A percentile compares a stretch with the other conserved stretches of the same genome.
Conservation (phyloP, 345 rosid genomes). For the Hibiscus tridactylites region DNA sequence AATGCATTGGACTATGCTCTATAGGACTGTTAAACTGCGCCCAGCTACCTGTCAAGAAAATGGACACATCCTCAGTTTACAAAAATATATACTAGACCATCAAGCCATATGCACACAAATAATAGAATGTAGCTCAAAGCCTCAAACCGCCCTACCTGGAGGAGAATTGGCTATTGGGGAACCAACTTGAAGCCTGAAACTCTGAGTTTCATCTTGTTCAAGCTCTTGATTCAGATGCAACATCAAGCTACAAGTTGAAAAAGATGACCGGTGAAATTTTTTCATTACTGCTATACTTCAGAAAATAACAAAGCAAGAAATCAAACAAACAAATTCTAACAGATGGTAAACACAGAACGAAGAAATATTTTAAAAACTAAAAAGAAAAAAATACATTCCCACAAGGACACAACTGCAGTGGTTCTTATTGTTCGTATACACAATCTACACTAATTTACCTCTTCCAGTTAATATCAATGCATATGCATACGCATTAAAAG, state of each 20-base stretch:
- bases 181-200: constrained; percentile 38
- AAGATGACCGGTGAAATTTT: not conserved
- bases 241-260: constrained; percentile 38
- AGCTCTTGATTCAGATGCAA: constrained; percentile 49
- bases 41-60: constrained; percentile 45
- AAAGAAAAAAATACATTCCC: not conserved
- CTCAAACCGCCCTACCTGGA: constrained; percentile 28
- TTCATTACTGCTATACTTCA: not conserved
- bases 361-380: not conserved
- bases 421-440: not conserved
- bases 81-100: constrained; percentile 3
- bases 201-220: constrained; percentile 53
- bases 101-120: not conserved
- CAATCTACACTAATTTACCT: not conserved
- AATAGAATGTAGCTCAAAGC: constrained; percentile 16
- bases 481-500: not conserved
- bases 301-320: not conserved
- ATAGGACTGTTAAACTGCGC: constrained; percentile 43
- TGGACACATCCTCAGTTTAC: constrained; percentile 6
- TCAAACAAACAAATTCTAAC: not conserved
- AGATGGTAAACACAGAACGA: not conserved
- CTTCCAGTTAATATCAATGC: not conserved
- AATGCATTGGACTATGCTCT: constrained; percentile 39
- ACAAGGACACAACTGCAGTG: not conserved
- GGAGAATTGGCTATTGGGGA: constrained; percentile 55